Evolutionary conservation across 1,284 basidiomycete species (phyloP).

Genomic region (Rhodotorula glutinis): DNA sequence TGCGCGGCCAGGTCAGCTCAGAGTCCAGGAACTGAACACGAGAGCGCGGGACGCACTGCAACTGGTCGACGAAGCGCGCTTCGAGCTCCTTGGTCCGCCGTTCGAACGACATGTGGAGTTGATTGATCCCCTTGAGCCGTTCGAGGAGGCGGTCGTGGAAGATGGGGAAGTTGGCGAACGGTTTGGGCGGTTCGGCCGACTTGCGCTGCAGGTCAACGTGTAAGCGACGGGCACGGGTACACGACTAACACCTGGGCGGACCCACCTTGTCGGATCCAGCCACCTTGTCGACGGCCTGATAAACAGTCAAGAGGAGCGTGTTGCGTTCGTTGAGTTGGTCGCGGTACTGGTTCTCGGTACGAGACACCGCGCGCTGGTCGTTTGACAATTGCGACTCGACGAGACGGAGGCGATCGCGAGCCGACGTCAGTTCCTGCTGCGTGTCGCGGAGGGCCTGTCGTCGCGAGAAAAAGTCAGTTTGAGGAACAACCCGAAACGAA

Average conservation of each 20-base stretch:
- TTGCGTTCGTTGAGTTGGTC: conserved; percentile 90
- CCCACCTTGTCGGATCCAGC: conserved; percentile 7
- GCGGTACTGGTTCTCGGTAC: conserved; percentile 73
- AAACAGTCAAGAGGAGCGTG: conserved; percentile 83
- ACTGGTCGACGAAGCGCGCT: conserved; percentile 63
- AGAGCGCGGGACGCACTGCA: conserved; percentile 50
- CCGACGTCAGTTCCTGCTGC: conserved; percentile 59
- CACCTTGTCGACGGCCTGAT: conserved; percentile 90
- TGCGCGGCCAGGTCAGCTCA: too few relatives aligned
- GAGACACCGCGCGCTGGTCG: conserved; percentile 70
- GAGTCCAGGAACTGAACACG: too few relatives aligned
- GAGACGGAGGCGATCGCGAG: conserved; percentile 66
- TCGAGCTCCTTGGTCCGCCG: conserved; percentile 80
- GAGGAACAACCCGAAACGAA: not conserved
- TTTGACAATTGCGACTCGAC: conserved; percentile 78
- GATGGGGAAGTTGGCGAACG: conserved; percentile 80
- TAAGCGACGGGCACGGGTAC: too few relatives aligned
- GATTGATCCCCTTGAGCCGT: conserved; percentile 74
- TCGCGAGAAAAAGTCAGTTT: not conserved
- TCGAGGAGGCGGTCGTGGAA: conserved; percentile 94
- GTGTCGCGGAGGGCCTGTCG: conserved; percentile 39
- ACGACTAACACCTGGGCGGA: not conserved
- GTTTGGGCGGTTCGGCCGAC: conserved; percentile 61
- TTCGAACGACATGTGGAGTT: conserved; percentile 82
- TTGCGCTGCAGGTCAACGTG: conserved; percentile 28